Conservation (phyloP, 371 early-diverging fungal genomes). For the Dentiscutata heterogama region DNA sequence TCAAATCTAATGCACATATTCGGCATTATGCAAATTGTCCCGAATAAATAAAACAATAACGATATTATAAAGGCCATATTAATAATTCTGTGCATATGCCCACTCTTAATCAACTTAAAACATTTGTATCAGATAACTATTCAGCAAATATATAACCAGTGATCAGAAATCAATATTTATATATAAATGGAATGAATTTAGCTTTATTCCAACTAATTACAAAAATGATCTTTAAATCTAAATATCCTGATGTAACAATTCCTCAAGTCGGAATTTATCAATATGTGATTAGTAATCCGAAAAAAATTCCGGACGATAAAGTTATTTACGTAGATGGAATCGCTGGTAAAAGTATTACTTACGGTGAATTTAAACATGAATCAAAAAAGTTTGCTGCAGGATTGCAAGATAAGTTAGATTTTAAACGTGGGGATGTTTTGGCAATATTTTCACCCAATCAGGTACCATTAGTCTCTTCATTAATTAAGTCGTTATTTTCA, state of each 20-base stretch:
- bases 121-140: too few species aligned
- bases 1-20: too few species aligned
- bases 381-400: slow-evolving; percentile 71
- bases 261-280: slow-evolving; percentile 15
- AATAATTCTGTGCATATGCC: too few species aligned
- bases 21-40: too few species aligned
- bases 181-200: too few species aligned
- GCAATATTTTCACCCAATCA: slow-evolving; percentile 80
- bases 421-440: slow-evolving; percentile 74
- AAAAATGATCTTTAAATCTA: slow-evolving; percentile 51
- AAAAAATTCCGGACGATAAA: slow-evolving; percentile 53
- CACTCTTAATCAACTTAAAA: too few species aligned
- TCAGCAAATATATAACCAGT: too few species aligned
- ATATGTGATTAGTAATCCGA: slow-evolving; percentile 11
- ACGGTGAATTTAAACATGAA: slow-evolving; percentile 60
- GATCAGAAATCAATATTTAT: too few species aligned
- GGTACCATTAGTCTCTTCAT: slow-evolving; percentile 48
- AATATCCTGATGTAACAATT: background rate
- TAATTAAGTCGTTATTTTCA: background rate
- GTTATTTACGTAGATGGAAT: slow-evolving; percentile 66
- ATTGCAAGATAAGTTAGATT: slow-evolving; percentile 62
- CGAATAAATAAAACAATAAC: too few species aligned
- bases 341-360: slow-evolving; percentile 66
- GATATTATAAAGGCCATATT: too few species aligned
- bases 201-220: too few species aligned